Evolutionary conservation across 495 filamentous ascomycete genomes (phyloP), one percentile per base, ranked within the genome.

Genomic region (Amniculicola lignicola): DNA sequence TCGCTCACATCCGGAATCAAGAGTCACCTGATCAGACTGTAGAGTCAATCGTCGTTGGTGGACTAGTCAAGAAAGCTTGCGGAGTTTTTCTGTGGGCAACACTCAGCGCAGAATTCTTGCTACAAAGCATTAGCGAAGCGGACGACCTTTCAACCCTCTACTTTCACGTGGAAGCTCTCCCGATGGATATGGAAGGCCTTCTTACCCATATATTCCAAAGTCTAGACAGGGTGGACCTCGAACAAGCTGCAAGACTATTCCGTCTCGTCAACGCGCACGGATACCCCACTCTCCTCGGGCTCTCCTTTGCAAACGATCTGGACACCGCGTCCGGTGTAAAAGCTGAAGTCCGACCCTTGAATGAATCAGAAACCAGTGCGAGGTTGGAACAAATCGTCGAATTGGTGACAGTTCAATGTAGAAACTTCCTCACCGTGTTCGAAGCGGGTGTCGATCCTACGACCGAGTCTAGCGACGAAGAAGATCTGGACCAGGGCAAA

Each of bases 81-180:
- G 57, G 57, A 3, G 43, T 49, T 1, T 54, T 60, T 19, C 24
- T 54, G 0, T 60, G 57, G 57, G 50, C 37, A 36, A 21, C 25
- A 15, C 33, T 54, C 2, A 37, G 14, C 18, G 29, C 37, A 10
- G 44, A 54, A 15, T 27, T 19, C 9, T 28, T 54, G 1, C 18
- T 53, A 12, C 23, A 49, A 6, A 29, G 25, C 18, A 21, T 23
- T 6, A 28, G 16, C 4, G 33, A 51, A 4, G 11, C 11, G 9
- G 54, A 58, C 28, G 44, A 41, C 22, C 19, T 57, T 11, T 21
- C 42, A 11, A 31, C 43, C 0, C 21, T 57, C 4, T 37, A 28
- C 6, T 15, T 16, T 24, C 38, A 48, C 6, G 19, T 59, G 40
- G 31, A 45, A 6, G 29, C 16, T 10, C 41, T 59, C 18, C 55